Conservation (phyloP, 2,329 filamentous ascomycete species). For the Biscogniauxia sp. region DNA sequence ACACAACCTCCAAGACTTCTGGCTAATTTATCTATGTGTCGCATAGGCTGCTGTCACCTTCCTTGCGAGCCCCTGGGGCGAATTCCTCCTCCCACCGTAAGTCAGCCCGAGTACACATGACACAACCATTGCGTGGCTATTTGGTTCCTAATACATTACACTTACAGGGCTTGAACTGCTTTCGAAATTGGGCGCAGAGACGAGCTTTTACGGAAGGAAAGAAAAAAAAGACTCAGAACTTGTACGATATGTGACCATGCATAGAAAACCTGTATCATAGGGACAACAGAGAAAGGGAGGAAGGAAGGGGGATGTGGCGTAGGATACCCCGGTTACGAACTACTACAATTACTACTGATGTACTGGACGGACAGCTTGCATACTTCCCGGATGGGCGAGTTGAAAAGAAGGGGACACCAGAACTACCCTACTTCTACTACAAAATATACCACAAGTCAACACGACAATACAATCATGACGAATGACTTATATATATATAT, state of each 20-base stretch:
- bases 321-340: neutral
- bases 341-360: neutral
- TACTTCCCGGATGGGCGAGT: neutral
- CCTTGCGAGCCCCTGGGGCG: conserved; percentile 65
- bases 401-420: no score
- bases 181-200: neutral
- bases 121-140: neutral
- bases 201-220: neutral
- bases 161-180: neutral
- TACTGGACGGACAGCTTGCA: neutral
- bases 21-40: neutral
- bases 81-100: conserved; percentile 65
- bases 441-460: neutral
- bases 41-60: conserved; percentile 62
- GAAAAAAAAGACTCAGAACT: neutral
- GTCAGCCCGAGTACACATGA: conserved; percentile 16
- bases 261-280: conserved; percentile 5
- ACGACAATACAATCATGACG: no score
- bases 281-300: neutral
- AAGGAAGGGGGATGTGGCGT: neutral
- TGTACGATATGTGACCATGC: neutral
- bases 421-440: neutral
- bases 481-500: no score
- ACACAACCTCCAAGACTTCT: neutral
- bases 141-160: neutral